These are phyloP conservation scores for Aspergillus unguis DNA, from an alignment of 2,329 filamentous ascomycete species.

Conservation along the genomic window DNA sequence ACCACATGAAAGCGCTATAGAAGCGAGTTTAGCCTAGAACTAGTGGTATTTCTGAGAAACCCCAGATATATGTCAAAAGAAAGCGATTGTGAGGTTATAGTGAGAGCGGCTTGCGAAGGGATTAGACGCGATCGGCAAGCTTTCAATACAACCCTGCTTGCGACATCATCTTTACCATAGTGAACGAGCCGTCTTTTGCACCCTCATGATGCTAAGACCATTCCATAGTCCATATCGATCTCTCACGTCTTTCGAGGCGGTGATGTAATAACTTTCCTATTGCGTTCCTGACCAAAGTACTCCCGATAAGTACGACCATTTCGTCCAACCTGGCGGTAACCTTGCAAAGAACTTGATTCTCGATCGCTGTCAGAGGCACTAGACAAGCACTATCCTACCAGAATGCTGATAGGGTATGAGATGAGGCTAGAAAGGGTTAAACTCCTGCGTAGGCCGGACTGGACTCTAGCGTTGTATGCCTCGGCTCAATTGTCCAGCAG, in stretches of 20 bases:
- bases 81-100: neutral
- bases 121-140: constrained; percentile 1
- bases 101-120: constrained; percentile 4
- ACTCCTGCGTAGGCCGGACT: neutral
- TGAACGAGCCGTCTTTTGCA: too few relatives aligned
- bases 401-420: constrained; percentile 5
- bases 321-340: too few relatives aligned
- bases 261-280: constrained; percentile 11
- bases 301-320: neutral
- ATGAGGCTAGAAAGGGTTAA: neutral
- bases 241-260: constrained; percentile 1
- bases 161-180: too few relatives aligned
- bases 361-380: constrained; percentile 4
- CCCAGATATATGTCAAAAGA: neutral
- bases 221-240: too few relatives aligned
- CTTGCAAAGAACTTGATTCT: neutral
- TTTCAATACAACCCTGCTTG: neutral
- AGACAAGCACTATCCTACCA: neutral
- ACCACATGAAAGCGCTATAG: neutral
- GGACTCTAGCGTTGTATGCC: neutral
- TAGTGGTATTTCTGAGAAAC: too few relatives aligned
- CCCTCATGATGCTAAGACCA: too few relatives aligned
- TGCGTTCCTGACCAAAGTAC: neutral
- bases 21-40: neutral
- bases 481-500: too few relatives aligned